Evolutionary conservation across 2,329 filamentous ascomycete species (phyloP).

Genomic region (Claviceps maximensis): DNA sequence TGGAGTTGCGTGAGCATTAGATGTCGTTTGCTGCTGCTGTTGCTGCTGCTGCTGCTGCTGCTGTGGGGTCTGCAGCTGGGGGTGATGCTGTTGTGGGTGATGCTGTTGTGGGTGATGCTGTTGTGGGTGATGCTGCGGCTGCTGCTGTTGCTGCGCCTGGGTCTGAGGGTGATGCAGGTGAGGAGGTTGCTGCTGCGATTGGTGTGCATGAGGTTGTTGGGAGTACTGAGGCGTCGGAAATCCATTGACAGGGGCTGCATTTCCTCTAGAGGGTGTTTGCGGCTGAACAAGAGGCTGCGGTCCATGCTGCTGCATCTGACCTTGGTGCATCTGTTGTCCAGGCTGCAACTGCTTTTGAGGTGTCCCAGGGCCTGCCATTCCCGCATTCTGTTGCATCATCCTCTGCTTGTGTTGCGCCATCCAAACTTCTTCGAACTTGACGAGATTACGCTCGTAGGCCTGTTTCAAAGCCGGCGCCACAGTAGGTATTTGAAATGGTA

Average conservation of each 20-base stretch:
- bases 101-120: conserved; percentile 7
- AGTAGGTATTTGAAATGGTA: conserved; percentile 50
- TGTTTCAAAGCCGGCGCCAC: conserved; percentile 58
- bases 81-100: not conserved
- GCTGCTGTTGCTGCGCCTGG: not conserved
- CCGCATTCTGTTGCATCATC: conserved; percentile 32
- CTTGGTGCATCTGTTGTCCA: conserved; percentile 20
- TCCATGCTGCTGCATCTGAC: conserved; percentile 19
- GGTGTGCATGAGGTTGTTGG: conserved; percentile 9
- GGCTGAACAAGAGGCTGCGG: conserved; percentile 23
- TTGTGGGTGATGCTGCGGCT: not conserved
- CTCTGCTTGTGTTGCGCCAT: conserved; percentile 40
- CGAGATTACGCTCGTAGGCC: conserved; percentile 63
- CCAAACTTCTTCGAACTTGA: conserved; percentile 63
- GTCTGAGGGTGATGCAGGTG: conserved; percentile 16
- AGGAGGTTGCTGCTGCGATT: conserved; percentile 6
- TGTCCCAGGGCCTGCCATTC: conserved; percentile 7
- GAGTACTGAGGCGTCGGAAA: conserved; percentile 22
- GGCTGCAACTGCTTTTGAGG: conserved; percentile 26
- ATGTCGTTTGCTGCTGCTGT: conserved; percentile 8
- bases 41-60: not conserved
- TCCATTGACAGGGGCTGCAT: conserved; percentile 24
- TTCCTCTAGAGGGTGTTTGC: conserved; percentile 28
- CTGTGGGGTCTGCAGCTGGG: not conserved
- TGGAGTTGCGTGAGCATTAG: conserved; percentile 24